These are phyloP conservation scores for Scolecobasidium constrictum DNA, from an alignment of 2,329 filamentous ascomycete genomes.

Conservation along the genomic window DNA sequence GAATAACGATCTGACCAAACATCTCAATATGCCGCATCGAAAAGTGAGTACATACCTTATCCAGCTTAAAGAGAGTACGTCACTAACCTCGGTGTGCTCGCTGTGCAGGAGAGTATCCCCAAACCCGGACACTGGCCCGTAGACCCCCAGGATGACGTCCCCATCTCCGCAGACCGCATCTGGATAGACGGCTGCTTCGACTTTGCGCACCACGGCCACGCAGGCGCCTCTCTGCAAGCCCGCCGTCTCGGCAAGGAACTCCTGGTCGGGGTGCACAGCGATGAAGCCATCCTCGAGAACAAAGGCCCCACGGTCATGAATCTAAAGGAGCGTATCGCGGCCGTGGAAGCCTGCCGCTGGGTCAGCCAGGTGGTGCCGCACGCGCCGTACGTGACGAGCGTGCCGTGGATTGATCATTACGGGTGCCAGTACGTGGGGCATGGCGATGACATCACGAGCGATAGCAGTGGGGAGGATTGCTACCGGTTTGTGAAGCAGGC, in stretches of 20 bases:
- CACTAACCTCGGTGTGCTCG: too few species aligned
- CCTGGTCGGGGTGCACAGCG: slow-evolving; percentile 86
- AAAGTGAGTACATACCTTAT: too few species aligned
- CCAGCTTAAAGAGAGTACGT: too few species aligned
- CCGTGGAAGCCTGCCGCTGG: slow-evolving; percentile 93
- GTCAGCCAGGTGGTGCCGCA: slow-evolving; percentile 71
- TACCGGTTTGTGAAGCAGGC: slow-evolving; percentile 96
- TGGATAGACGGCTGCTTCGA: slow-evolving; percentile 99
- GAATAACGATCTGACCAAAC: too few species aligned
- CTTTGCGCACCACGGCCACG: slow-evolving; percentile 97
- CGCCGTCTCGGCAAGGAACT: slow-evolving; percentile 83
- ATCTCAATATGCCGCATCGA: too few species aligned
- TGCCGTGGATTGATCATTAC: slow-evolving; percentile 91
- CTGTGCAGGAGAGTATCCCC: slow-evolving; percentile 35
- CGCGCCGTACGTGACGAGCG: slow-evolving; percentile 88
- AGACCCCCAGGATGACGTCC: slow-evolving; percentile 49
- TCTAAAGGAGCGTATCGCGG: slow-evolving; percentile 75
- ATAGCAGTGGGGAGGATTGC: slow-evolving; percentile 87
- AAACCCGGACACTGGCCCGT: slow-evolving; percentile 50
- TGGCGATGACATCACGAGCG: slow-evolving; percentile 93
- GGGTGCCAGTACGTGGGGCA: slow-evolving; percentile 94
- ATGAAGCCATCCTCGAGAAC: slow-evolving; percentile 90
- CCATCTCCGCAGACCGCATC: slow-evolving; percentile 59
- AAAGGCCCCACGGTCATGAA: slow-evolving; percentile 98
- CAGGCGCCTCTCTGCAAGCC: slow-evolving; percentile 92